Evolutionary conservation across 768 basidiomycete genomes (phyloP).

Genomic region (Phlegmacium glaucopus): DNA sequence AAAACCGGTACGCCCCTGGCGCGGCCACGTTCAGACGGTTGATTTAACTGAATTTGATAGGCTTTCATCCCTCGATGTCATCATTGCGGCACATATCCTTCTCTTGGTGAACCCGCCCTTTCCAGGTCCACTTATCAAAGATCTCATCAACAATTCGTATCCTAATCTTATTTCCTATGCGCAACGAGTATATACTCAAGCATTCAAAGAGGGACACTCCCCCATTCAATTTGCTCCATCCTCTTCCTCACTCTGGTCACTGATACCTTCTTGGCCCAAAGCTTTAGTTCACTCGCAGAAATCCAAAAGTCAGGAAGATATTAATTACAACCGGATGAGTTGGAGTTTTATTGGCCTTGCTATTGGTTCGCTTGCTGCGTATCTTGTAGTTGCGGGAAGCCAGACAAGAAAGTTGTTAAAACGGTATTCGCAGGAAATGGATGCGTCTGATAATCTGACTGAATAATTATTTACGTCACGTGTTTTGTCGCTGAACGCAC

Average conservation of each 20-base stretch:
- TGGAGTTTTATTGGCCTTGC: constrained; percentile 52
- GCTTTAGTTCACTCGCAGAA: constrained; percentile 7
- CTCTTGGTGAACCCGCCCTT: constrained; percentile 56
- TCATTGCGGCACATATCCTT: constrained; percentile 67
- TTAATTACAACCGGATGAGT: constrained; percentile 43
- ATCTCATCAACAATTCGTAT: constrained; percentile 53
- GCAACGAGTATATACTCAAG: constrained; percentile 38
- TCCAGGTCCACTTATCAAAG: constrained; percentile 56
- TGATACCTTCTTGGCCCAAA: constrained; percentile 34
- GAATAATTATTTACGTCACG: neutral
- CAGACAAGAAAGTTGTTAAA: neutral
- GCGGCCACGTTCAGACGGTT: neutral
- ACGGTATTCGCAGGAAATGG: neutral
- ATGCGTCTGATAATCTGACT: no score
- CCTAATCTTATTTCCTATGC: constrained; percentile 59
- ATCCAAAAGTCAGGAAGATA: constrained; percentile 37
- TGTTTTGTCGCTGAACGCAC: no score
- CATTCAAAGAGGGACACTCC: constrained; percentile 20
- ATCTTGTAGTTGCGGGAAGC: constrained; percentile 26
- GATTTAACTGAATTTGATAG: constrained; percentile 30
- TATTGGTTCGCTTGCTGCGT: constrained; percentile 39
- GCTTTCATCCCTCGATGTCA: constrained; percentile 58
- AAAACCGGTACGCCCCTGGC: constrained; percentile 36
- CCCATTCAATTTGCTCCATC: constrained; percentile 8
- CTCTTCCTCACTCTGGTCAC: constrained; percentile 33